These are phyloP conservation scores for Malassezia dermatis DNA, from an alignment of 1,284 basidiomycete genomes.

Conservation along the genomic window DNA sequence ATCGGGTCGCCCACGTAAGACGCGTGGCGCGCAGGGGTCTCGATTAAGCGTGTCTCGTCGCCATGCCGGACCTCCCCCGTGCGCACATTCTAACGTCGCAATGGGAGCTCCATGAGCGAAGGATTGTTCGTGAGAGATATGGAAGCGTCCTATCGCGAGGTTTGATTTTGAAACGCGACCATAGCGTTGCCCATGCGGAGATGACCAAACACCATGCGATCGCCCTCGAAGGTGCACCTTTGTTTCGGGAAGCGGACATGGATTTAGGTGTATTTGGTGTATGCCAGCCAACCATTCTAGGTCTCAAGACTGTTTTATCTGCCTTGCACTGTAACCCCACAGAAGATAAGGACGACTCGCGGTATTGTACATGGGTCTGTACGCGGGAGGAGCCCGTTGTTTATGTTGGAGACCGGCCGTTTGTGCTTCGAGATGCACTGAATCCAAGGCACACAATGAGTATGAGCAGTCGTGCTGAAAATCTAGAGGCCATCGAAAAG, in stretches of 20 bases:
- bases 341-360: conserved; percentile 1
- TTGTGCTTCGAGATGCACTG: conserved; percentile 84
- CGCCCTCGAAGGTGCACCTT: conserved; percentile 84
- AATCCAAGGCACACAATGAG: conserved; percentile 70
- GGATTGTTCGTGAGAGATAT: conserved; percentile 70
- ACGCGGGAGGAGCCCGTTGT: conserved; percentile 76
- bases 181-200: conserved; percentile 13
- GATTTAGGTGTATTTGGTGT: conserved; percentile 44
- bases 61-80: not conserved
- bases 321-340: conserved; percentile 55
- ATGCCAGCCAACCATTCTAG: conserved; percentile 87
- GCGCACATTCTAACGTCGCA: conserved; percentile 3
- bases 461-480: conserved; percentile 81
- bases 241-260: conserved; percentile 67
- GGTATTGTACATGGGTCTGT: conserved; percentile 52
- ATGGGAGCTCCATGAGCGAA: conserved; percentile 21
- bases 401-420: conserved; percentile 84
- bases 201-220: conserved; percentile 24
- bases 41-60: not conserved
- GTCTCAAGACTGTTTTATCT: conserved; percentile 80
- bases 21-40: not conserved
- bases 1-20: not conserved
- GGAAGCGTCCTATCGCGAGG: conserved; percentile 81
- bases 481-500: conserved; percentile 86
- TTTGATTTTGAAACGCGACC: conserved; percentile 76